These are phyloP conservation scores for Yarrowia galli DNA, from an alignment of 1,139 yeast species.

Conservation along the genomic window DNA sequence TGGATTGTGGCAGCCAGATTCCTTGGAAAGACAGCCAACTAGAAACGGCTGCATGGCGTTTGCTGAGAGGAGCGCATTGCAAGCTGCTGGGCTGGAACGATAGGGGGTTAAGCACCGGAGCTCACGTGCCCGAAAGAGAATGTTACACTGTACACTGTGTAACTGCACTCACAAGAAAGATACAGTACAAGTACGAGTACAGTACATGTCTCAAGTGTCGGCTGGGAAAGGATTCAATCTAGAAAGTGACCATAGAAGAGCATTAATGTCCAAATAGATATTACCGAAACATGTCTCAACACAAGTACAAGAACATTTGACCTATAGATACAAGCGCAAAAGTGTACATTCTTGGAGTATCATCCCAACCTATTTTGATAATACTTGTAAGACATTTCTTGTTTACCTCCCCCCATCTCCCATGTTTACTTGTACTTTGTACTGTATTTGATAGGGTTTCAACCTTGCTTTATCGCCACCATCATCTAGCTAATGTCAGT, in stretches of 20 bases:
- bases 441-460: slow-evolving; percentile 14
- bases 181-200: no score
- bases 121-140: not conserved
- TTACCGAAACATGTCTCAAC: not conserved
- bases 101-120: not conserved
- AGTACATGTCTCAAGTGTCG: not conserved
- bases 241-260: slow-evolving; percentile 18
- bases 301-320: no score
- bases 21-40: slow-evolving; percentile 26
- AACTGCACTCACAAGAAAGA: no score
- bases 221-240: not conserved
- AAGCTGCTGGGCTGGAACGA: no score
- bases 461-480: slow-evolving; percentile 23
- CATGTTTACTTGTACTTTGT: not conserved
- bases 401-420: not conserved
- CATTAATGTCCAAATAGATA: slow-evolving; percentile 19
- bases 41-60: not conserved
- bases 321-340: not conserved
- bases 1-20: slow-evolving; percentile 34
- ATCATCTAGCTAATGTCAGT: not conserved
- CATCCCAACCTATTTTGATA: not conserved
- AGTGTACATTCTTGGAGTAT: not conserved
- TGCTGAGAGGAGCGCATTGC: not conserved
- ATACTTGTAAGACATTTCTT: not conserved
- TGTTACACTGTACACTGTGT: no score